Evolutionary conservation across 768 basidiomycete genomes (phyloP).

Genomic region (Cubamyces lactineus): DNA sequence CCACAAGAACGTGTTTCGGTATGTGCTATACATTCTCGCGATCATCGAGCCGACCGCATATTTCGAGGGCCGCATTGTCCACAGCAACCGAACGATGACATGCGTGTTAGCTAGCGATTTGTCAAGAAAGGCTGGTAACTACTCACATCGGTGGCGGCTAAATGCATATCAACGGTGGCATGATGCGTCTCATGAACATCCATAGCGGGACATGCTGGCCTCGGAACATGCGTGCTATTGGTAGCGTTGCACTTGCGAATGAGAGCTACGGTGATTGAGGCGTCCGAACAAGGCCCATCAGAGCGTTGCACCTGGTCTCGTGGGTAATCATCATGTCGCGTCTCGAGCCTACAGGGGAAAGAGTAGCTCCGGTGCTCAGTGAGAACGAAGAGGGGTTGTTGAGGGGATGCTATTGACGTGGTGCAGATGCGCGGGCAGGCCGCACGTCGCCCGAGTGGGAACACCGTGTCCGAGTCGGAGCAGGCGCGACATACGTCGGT

Average conservation of each 20-base stretch:
- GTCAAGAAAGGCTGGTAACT: neutral
- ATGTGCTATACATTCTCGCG: slow-evolving; percentile 11
- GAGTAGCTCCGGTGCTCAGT: neutral
- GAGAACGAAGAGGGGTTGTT: neutral
- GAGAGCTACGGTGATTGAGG: neutral
- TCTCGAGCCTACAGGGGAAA: neutral
- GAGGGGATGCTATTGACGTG: neutral
- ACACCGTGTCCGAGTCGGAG: neutral
- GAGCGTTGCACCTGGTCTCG: neutral
- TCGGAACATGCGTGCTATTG: neutral
- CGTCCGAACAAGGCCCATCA: neutral
- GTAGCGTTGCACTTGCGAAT: neutral
- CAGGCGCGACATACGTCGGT: slow-evolving; percentile 5
- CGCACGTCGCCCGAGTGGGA: slow-evolving; percentile 3
- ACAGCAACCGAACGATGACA: neutral
- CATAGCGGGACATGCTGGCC: neutral
- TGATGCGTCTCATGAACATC: slow-evolving; percentile 10
- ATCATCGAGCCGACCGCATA: slow-evolving; percentile 11
- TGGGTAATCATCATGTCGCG: slow-evolving; percentile 4
- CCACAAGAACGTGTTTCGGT: neutral
- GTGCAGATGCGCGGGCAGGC: no score
- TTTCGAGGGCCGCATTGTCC: neutral
- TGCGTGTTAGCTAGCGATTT: neutral
- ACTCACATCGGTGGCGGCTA: neutral
- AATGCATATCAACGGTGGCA: slow-evolving; percentile 1